A percentile compares a stretch with the other conserved stretches of the same genome.
These are phyloP conservation scores for Cystoisospora suis DNA, from an alignment of 169 alveolate genomes.

Conservation along the genomic window DNA sequence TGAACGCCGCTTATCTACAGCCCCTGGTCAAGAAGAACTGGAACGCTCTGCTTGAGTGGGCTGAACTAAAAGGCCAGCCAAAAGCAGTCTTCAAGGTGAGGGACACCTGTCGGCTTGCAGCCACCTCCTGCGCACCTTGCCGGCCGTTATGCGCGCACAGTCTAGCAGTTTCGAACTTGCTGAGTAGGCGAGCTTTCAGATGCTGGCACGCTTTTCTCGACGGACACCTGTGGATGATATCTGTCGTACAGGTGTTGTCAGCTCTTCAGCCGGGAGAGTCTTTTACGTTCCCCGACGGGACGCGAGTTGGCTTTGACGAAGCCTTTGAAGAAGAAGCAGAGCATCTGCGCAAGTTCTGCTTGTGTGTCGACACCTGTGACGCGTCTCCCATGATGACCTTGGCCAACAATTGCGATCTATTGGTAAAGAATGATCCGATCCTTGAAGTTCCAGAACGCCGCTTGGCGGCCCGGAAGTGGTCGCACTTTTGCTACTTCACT, in stretches of 20 bases:
- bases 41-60: conserved; percentile 58
- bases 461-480: too few species aligned
- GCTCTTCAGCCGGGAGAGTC: conserved; percentile 42
- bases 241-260: conserved; percentile 33
- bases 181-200: too few species aligned
- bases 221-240: too few species aligned
- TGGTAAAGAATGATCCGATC: too few species aligned
- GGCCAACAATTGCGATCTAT: conserved; percentile 39
- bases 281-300: conserved; percentile 62
- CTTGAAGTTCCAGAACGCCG: too few species aligned
- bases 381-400: conserved; percentile 53
- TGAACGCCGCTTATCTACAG: conserved; percentile 67
- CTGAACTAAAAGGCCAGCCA: conserved; percentile 57
- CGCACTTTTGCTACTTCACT: too few species aligned
- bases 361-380: conserved; percentile 65
- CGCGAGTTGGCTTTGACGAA: conserved; percentile 31
- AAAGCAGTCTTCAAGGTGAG: conserved; percentile 61
- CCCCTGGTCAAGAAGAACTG: conserved; percentile 68
- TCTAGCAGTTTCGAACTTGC: too few species aligned
- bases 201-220: too few species aligned
- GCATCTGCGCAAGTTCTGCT: conserved; percentile 55
- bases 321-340: conserved; percentile 54
- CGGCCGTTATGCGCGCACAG: too few species aligned
- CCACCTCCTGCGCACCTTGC: too few species aligned
- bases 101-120: too few species aligned